phyloP scores from a whole-genome alignment of 148 eudicot genomes.

The Beta vulgaris region DNA sequence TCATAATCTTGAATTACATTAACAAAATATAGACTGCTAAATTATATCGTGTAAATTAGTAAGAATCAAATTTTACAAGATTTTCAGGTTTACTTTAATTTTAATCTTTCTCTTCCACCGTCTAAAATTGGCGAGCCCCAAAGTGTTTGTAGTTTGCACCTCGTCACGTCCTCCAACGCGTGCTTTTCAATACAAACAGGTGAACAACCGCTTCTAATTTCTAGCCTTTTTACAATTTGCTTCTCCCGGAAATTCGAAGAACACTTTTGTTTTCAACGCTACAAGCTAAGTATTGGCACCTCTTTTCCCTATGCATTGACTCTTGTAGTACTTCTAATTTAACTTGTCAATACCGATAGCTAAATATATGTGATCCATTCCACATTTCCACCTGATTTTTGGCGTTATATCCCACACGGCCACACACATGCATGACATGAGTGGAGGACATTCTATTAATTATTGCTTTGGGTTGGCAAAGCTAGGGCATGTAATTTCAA shows the following conservation, averaged over 20 bases:
- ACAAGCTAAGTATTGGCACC: conserved; percentile 7
- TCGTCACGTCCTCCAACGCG: conserved; percentile 17
- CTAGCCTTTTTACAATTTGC: background rate
- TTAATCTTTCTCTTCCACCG: background rate
- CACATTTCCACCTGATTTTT: background rate
- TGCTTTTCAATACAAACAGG: background rate
- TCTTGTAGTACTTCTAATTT: background rate
- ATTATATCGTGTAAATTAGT: too few relatives aligned
- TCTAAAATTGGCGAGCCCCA: conserved; percentile 25
- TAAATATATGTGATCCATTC: conserved; percentile 12
- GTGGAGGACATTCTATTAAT: too few relatives aligned
- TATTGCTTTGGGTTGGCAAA: too few relatives aligned
- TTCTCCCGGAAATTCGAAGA: background rate
- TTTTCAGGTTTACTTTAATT: too few relatives aligned
- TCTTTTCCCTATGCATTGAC: conserved; percentile 23
- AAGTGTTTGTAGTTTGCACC: background rate
- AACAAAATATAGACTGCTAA: too few relatives aligned
- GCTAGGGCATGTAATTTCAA: too few relatives aligned
- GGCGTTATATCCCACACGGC: background rate
- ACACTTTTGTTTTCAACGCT: background rate
- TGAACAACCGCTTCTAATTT: background rate
- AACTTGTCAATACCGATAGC: background rate
- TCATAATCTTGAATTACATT: too few relatives aligned
- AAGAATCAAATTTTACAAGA: too few relatives aligned
- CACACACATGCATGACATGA: background rate